phyloP scores from a whole-genome alignment of 192 early-diverging fungal genomes.

The Linnemannia elongata region DNA sequence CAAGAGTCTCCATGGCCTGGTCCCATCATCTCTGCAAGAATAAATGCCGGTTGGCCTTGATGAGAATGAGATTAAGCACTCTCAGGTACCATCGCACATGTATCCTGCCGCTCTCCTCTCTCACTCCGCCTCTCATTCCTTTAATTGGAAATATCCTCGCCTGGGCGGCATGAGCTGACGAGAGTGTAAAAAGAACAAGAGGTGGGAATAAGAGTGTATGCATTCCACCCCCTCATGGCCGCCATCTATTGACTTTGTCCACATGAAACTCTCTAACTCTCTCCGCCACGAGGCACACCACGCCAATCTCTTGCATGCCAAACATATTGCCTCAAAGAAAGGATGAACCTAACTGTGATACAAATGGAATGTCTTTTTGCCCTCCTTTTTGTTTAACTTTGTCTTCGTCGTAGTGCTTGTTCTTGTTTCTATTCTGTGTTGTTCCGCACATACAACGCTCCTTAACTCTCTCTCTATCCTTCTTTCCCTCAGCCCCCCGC shows the following conservation, averaged over 20 bases:
- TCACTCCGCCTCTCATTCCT: background rate
- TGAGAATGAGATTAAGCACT: background rate
- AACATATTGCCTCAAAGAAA: too few species aligned
- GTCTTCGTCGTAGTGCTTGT: background rate
- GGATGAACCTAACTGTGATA: too few species aligned
- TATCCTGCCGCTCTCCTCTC: background rate
- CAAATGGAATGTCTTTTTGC: too few species aligned
- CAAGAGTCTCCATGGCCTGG: background rate
- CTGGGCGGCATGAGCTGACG: background rate
- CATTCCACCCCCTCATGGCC: background rate
- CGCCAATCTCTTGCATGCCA: too few species aligned
- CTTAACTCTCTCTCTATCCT: background rate
- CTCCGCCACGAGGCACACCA: too few species aligned
- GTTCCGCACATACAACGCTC: background rate
- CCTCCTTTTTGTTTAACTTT: too few species aligned
- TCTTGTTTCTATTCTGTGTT: background rate
- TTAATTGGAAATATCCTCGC: background rate
- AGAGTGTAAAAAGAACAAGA: background rate
- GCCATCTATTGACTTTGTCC: background rate
- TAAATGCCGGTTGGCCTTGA: too few species aligned
- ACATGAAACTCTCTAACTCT: too few species aligned
- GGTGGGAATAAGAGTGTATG: background rate
- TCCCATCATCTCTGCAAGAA: too few species aligned
- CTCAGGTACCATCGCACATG: background rate
- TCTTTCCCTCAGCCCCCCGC: background rate